Percentiles rank a stretch among this genome's conserved stretches.
These are phyloP conservation scores for Aspergillus chevalieri DNA, from an alignment of 2,329 filamentous ascomycete species.

Conservation along the genomic window DNA sequence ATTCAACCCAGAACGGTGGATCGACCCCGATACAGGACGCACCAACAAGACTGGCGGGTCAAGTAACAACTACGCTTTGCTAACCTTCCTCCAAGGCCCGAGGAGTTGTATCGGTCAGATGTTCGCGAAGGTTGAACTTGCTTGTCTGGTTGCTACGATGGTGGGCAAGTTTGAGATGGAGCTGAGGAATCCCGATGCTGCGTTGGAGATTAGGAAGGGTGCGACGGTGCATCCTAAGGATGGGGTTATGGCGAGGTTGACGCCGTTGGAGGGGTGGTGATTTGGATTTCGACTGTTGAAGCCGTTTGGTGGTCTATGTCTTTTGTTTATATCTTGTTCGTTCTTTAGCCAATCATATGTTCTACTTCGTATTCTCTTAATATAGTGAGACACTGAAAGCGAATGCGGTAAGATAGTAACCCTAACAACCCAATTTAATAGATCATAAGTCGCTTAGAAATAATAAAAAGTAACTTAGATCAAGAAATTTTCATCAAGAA, in stretches of 20 bases:
- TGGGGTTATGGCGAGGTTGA: slow-evolving; percentile 65
- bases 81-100: slow-evolving; percentile 83
- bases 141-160: slow-evolving; percentile 70
- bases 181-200: slow-evolving; percentile 55
- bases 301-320: not conserved
- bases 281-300: not conserved
- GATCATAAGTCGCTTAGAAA: too few relatives aligned
- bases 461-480: too few relatives aligned
- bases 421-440: too few relatives aligned
- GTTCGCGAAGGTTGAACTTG: slow-evolving; percentile 80
- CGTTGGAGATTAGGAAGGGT: slow-evolving; percentile 61
- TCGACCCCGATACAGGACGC: slow-evolving; percentile 36
- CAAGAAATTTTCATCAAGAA: too few relatives aligned
- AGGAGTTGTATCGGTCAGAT: slow-evolving; percentile 75
- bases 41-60: slow-evolving; percentile 62
- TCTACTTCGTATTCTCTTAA: too few relatives aligned
- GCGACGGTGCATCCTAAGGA: slow-evolving; percentile 68
- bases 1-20: slow-evolving; percentile 77
- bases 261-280: slow-evolving; percentile 28
- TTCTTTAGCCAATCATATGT: not conserved
- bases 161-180: slow-evolving; percentile 67
- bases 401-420: too few relatives aligned
- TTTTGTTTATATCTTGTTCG: not conserved
- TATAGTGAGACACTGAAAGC: too few relatives aligned
- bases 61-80: slow-evolving; percentile 65